Base-by-base conservation (phyloP, 2,329 filamentous ascomycete genomes). In the Colletotrichum sp. region DNA sequence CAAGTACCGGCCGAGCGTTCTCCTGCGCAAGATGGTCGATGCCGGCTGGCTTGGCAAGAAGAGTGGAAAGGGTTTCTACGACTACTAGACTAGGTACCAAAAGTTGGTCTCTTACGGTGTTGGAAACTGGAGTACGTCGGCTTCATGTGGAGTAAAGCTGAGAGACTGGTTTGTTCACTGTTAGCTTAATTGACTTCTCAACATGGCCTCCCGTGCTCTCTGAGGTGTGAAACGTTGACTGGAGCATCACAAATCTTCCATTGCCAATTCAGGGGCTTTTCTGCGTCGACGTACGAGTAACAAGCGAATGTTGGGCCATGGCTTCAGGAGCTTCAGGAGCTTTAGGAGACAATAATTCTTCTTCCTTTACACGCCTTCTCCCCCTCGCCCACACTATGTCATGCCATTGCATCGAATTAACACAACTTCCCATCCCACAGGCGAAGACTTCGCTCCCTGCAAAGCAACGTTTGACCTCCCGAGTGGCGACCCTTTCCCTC, bases 11-110 rank as follows among this genome's bases (percentile, higher is more conserved):
- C 96, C 97, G 3, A 94, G 94, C 62, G 94, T 98, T 27, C 85
- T 98, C 77, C 84, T 99, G 77, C 90, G 91, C 81, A 98, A 98
- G 85, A 98, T 98, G 95, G 97, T 99, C 3, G 95, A 98, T 87
- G 97, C 97, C 21, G 97, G 97, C 3, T 99, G 97, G 97, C 81
- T 98, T 76, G 97, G 97, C 24, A 98, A 98, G 92, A 99, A 99
- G 91, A 94, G 91, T 78, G 96, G 96, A 29, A 98, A 97, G 86
- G 97, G 97, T 4, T 98, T 98, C 83, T 98, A 98, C 80, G 94
- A 97, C 72, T 98, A 98, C 83, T 95, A 83, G 82, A 69, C n/a
- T 18, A 3, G 34, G 18, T 7, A 51, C 33, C n/a, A 61, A 61
- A 68, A 68, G n/a, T 51, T 36, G 24, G 51, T 27, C 43, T 51